phyloP scores from a whole-genome alignment of 495 filamentous ascomycete genomes.

The Hyaloscypha bicolor region DNA sequence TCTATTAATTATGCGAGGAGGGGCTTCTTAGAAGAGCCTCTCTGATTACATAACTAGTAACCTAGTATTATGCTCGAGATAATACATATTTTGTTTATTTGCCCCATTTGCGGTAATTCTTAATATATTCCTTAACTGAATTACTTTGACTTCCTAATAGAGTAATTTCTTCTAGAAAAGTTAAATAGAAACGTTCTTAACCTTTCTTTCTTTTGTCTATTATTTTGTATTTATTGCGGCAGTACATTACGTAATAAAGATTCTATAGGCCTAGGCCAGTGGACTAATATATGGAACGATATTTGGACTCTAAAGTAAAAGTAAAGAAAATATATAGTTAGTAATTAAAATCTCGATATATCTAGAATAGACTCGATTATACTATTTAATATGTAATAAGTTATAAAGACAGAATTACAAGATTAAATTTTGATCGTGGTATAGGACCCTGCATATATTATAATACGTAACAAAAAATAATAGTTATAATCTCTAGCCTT shows the following conservation, averaged over 20 bases:
- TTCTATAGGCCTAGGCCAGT: no score
- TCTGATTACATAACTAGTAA: constrained; percentile 14
- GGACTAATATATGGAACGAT: neutral
- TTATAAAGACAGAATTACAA: constrained; percentile 10
- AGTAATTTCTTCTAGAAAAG: no score
- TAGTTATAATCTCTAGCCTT: constrained; percentile 14
- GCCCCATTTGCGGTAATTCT: no score
- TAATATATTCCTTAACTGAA: no score
- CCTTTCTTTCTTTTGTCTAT: no score
- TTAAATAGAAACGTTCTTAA: no score
- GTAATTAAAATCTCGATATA: constrained; percentile 9
- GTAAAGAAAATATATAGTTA: constrained; percentile 12
- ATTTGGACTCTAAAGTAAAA: constrained; percentile 11
- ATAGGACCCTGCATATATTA: constrained; percentile 15
- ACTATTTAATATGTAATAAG: constrained; percentile 10
- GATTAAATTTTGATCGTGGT: constrained; percentile 10
- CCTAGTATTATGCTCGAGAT: no score
- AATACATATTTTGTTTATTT: no score
- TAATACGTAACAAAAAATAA: constrained; percentile 15
- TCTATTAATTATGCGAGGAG: constrained; percentile 23
- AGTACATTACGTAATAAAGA: neutral
- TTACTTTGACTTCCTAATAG: no score
- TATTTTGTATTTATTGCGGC: neutral
- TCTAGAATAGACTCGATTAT: constrained; percentile 13
- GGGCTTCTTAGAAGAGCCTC: constrained; percentile 28